Evolutionary conservation across 2,329 filamentous ascomycete genomes (phyloP), one percentile per base, ranked within the genome.

Genomic region (Exophiala aquamarina): DNA sequence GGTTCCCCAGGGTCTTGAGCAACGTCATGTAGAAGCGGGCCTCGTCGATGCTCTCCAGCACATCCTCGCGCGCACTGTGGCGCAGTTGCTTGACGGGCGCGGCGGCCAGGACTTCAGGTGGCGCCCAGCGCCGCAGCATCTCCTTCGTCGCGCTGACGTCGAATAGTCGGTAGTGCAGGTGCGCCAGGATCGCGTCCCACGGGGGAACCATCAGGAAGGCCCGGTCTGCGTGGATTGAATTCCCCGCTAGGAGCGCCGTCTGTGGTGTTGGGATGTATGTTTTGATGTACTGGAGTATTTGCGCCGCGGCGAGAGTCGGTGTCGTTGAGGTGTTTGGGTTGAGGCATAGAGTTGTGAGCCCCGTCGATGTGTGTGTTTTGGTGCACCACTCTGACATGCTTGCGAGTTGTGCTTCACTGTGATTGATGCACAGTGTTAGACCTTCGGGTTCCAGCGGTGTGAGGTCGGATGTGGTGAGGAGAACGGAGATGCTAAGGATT

Each of bases 61-160:
- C 95, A 67, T 98, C 93, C 45, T 89, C 83, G 59, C 79, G 83
- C 0, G 93, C 93, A 67, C 92, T 82, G 71, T 98, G 93, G 41
- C 83, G 72, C 29, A 80, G 82, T 63, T 79, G 79, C 74, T 97
- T 97, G 53, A 63, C 68, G 10, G 92, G 91, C 20, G 80, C 82
- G 35, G 74, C 72, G 45, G 73, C 71, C 52, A 87, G 62, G 7
- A 87, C 65, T 6, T 79, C 74, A n/a, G 73, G 66, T 1, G 77
- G 75, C 34, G 82, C 84, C 92, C 93, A 98, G 36, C 92, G 78
- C 55, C 82, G 80, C 14, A 84, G 87, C 17, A 89, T 91, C 72
- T 98, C 93, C 71, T 97, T 97, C 62, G 97, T 81, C 37, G 83
- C 80, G 67, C 90, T 96, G 44, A 97, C 89, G 65, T 98, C 93